Evolutionary conservation across 306 rosid genomes (phyloP), one percentile per base, ranked within the genome.

Genomic region (Cicer judaicum): DNA sequence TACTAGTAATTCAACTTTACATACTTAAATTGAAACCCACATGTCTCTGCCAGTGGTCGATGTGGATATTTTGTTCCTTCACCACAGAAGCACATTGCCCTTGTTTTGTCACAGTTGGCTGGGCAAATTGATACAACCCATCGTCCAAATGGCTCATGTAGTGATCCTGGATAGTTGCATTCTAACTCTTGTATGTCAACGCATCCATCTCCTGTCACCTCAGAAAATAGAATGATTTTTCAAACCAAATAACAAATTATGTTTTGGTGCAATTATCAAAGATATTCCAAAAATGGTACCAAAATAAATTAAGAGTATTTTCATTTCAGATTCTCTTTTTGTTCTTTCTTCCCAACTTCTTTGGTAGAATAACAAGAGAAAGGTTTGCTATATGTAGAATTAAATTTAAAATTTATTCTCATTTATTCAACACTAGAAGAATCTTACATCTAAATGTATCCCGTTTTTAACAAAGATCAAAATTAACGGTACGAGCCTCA

Each of bases 11-110:
- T 59, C 46, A 77, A 76, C 56, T 67, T 63, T 47, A 81, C 91
- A 77, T 90, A 94, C 99, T 64, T 81, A 54, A 86, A 41, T 78
- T 86, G 88, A 84, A 94, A 94, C 71, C 99, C 99, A 81, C 99
- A 94, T 68, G 89, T 68, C 89, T 94, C 99, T 42, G 97, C 96
- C 59, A 90, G 80, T 44, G 99, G 97, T 64, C 99, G 96, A 82
- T 87, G 76, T 68, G 99, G 99, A 76, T 94, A 94, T 81, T 88
- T 91, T 24, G 99, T 88, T 77, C 97, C 93, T 84, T 92, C 97
- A 41, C 99, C 99, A 63, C 99, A 94, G 87, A 94, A 94, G 88
- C 99, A 94, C 97, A 94, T 90, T 57, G 99, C 99, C 79, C 80
- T 87, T 68, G 90, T 90, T 78, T 85, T 90, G 90, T 94, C 99